A percentile compares a stretch with the other conserved stretches of the same genome.
Evolutionary conservation across 2,329 filamentous ascomycete species (phyloP).

Genomic region (Neopestalotiopsis clavispora): DNA sequence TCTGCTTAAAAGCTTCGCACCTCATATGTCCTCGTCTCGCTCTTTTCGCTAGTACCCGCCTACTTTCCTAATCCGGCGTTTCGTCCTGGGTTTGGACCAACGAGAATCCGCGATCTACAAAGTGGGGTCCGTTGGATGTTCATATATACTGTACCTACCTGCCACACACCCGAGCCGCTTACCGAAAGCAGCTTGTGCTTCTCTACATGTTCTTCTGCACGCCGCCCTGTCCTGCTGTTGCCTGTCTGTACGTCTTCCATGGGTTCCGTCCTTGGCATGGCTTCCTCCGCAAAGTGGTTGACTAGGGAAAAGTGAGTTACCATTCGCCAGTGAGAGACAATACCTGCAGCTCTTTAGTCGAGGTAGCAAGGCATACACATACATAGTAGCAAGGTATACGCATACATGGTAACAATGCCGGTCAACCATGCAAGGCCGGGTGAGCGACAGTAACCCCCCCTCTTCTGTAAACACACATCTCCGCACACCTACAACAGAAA

Average conservation of each 20-base stretch:
- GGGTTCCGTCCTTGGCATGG: neutral
- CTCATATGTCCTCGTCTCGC: neutral
- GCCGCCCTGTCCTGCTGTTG: neutral
- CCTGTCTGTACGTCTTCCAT: neutral
- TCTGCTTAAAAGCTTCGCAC: neutral
- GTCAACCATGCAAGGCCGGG: neutral
- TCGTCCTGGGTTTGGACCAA: constrained; percentile 6
- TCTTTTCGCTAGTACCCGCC: constrained; percentile 9
- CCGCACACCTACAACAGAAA: neutral
- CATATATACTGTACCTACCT: neutral
- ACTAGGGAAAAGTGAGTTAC: neutral
- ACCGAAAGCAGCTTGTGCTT: constrained; percentile 3
- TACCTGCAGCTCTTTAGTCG: neutral
- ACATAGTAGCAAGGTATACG: neutral
- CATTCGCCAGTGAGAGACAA: neutral
- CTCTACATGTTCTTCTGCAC: neutral
- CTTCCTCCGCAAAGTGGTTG: neutral
- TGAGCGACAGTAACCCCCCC: neutral
- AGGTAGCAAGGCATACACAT: neutral
- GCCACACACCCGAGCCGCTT: constrained; percentile 10
- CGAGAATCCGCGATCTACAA: neutral
- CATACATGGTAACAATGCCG: neutral
- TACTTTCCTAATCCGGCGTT: constrained; percentile 16
- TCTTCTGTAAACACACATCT: neutral
- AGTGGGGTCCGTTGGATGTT: constrained; percentile 1